These are phyloP conservation scores for Eucalyptus sp. DNA, from an alignment of 345 rosid species.

Conservation along the genomic window DNA sequence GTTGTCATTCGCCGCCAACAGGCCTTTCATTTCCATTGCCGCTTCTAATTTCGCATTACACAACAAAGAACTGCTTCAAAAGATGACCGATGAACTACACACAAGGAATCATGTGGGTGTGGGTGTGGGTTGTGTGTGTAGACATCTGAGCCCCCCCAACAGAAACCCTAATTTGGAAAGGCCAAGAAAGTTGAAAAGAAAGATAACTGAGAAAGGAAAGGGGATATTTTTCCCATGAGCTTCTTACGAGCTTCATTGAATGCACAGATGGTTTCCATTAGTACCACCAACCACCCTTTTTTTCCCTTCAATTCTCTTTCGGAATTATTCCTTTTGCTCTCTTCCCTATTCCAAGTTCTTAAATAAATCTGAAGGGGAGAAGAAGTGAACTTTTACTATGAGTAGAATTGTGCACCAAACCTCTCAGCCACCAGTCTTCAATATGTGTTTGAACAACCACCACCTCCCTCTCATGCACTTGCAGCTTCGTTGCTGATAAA, in stretches of 20 bases:
- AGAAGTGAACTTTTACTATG: not conserved
- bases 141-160: conserved; percentile 2
- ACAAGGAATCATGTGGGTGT: not conserved
- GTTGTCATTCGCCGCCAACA: conserved; percentile 25
- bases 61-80: not conserved
- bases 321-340: not conserved
- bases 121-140: not conserved
- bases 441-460: not conserved
- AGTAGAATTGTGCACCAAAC: not conserved
- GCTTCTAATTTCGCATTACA: not conserved
- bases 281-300: not conserved
- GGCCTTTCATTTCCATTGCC: not conserved
- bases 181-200: conserved; percentile 8
- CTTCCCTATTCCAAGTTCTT: not conserved
- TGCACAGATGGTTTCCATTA: not conserved
- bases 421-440: not conserved
- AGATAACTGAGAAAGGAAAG: not conserved
- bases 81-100: not conserved
- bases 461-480: not conserved
- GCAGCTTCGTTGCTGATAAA: not conserved
- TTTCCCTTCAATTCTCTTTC: not conserved
- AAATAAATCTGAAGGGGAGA: not conserved
- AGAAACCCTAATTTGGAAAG: conserved; percentile 36
- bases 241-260: not conserved
- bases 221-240: not conserved